A percentile compares a stretch with the other conserved stretches of the same genome.
Evolutionary conservation across 2,329 filamentous ascomycete species (phyloP).

Genomic region (Pseudogymnoascus sp.): DNA sequence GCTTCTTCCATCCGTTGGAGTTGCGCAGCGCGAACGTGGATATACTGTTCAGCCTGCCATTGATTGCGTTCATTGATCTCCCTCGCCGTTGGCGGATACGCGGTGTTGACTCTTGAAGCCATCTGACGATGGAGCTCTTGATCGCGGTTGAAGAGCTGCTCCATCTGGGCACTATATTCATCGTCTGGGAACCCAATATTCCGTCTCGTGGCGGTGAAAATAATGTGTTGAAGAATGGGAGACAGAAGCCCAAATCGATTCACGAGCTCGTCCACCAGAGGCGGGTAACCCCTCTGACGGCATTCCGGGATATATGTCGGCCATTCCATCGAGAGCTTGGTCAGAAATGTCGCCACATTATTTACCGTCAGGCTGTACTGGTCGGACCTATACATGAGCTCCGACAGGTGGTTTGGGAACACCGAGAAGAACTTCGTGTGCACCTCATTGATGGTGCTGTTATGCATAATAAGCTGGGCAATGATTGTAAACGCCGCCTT

Average conservation of each 20-base stretch:
- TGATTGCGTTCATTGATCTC: conserved; percentile 22
- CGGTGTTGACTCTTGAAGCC: conserved; percentile 19
- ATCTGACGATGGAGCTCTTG: conserved; percentile 26
- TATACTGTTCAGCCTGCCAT: conserved; percentile 17
- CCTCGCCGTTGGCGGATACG: conserved; percentile 19
- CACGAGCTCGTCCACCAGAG: conserved; percentile 48
- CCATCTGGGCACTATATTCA: conserved; percentile 27
- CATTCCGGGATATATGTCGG: conserved; percentile 29
- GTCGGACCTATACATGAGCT: conserved; percentile 24
- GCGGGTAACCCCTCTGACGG: conserved; percentile 37
- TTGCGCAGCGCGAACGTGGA: conserved; percentile 12
- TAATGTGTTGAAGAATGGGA: conserved; percentile 41
- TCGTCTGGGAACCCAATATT: conserved; percentile 36
- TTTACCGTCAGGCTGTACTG: conserved; percentile 25
- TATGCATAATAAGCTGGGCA: conserved; percentile 37
- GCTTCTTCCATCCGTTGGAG: neutral
- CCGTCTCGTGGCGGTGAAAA: conserved; percentile 44
- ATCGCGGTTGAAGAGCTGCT: conserved; percentile 31
- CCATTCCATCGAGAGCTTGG: conserved; percentile 36
- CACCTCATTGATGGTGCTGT: conserved; percentile 31
- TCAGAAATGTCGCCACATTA: conserved; percentile 38
- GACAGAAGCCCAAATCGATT: conserved; percentile 41
- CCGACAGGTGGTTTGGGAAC: conserved; percentile 35
- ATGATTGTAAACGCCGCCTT: conserved; percentile 30
- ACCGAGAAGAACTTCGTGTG: conserved; percentile 37